Evolutionary conservation across 2,329 filamentous ascomycete genomes (phyloP).

Genomic region (Colletotrichum ledebouriae): DNA sequence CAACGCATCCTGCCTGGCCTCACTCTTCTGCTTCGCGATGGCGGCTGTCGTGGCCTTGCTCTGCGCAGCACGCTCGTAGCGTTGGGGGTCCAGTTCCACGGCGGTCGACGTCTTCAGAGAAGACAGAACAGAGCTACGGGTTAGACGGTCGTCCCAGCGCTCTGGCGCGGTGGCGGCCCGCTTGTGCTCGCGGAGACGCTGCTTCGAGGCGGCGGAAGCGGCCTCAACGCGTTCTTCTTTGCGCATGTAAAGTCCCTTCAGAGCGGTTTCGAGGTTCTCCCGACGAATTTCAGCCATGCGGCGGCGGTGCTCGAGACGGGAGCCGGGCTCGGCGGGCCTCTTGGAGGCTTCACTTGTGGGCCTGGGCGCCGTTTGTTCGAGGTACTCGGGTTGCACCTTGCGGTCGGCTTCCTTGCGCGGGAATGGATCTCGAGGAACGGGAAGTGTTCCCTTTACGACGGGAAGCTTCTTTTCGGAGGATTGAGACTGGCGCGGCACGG

Average conservation of each 20-base stretch:
- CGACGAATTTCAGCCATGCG: constrained; percentile 80
- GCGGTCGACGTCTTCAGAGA: constrained; percentile 63
- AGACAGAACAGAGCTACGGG: constrained; percentile 73
- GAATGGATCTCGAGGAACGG: constrained; percentile 87
- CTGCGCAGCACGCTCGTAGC: constrained; percentile 66
- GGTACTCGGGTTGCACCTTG: constrained; percentile 74
- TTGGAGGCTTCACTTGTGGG: constrained; percentile 59
- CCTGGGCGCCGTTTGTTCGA: constrained; percentile 69
- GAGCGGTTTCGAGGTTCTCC: constrained; percentile 77
- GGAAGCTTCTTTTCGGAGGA: constrained; percentile 64
- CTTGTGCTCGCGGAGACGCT: constrained; percentile 58
- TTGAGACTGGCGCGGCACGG: constrained; percentile 82
- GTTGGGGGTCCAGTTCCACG: constrained; percentile 72
- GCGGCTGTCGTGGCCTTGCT: constrained; percentile 57
- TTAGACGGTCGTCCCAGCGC: constrained; percentile 82
- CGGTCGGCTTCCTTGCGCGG: constrained; percentile 65
- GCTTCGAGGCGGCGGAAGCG: constrained; percentile 58
- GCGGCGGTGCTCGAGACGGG: constrained; percentile 72
- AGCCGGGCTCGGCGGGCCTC: constrained; percentile 52
- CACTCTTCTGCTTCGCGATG: constrained; percentile 64
- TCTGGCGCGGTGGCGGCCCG: constrained; percentile 72
- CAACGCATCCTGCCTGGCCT: constrained; percentile 76
- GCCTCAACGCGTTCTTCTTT: constrained; percentile 64
- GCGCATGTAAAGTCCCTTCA: constrained; percentile 77
- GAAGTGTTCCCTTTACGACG: constrained; percentile 81